phyloP scores from a whole-genome alignment of 2,329 filamentous ascomycete genomes.

The Stachybotrys chartarum region DNA sequence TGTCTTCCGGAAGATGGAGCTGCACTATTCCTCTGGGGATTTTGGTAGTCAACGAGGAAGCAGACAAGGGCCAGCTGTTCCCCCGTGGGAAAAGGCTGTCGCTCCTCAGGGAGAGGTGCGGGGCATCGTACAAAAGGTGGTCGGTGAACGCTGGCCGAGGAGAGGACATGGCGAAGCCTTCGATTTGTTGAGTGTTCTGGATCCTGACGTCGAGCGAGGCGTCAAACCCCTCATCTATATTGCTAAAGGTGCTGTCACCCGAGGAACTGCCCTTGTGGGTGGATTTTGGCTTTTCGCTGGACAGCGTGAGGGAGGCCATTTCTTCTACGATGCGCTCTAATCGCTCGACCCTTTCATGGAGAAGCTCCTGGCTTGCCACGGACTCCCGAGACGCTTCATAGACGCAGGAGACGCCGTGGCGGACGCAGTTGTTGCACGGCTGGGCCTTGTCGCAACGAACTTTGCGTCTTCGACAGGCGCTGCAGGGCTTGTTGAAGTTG shows the following conservation, averaged over 20 bases:
- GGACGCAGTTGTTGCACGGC: slow-evolving; percentile 11
- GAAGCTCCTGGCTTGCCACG: slow-evolving; percentile 8
- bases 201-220: slow-evolving; percentile 5
- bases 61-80: slow-evolving; percentile 4
- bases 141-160: slow-evolving; percentile 8
- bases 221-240: slow-evolving; percentile 7
- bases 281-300: slow-evolving; percentile 2
- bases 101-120: slow-evolving; percentile 5
- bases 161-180: slow-evolving; percentile 6
- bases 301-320: slow-evolving; percentile 6
- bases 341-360: slow-evolving; percentile 11
- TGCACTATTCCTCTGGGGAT: slow-evolving; percentile 1
- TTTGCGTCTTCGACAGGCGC: slow-evolving; percentile 11
- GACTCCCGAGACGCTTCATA: slow-evolving; percentile 10
- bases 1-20: slow-evolving; percentile 5
- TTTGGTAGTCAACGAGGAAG: slow-evolving; percentile 2
- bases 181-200: slow-evolving; percentile 5
- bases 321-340: slow-evolving; percentile 10
- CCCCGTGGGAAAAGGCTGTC: neutral
- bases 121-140: slow-evolving; percentile 5
- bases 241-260: slow-evolving; percentile 8
- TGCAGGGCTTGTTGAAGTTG: slow-evolving; percentile 13
- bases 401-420: slow-evolving; percentile 9
- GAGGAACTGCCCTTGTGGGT: slow-evolving; percentile 5
- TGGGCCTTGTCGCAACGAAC: slow-evolving; percentile 11